Percentiles rank a stretch among this genome's conserved stretches.
Conservation (phyloP, 345 rosid genomes). For the Sisymbrium irio region DNA sequence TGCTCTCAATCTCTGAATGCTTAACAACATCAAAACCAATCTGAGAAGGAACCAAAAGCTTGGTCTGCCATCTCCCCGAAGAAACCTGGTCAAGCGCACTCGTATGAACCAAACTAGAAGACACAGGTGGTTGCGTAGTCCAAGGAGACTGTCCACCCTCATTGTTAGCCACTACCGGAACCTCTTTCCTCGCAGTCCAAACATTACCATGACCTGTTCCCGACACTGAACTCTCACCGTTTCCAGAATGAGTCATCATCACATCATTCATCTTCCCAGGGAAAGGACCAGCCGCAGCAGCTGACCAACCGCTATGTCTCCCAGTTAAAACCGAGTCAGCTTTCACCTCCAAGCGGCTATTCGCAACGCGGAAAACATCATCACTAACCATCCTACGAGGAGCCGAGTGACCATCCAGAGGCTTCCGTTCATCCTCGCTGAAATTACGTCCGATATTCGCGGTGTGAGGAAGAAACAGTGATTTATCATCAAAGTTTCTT, state of each 20-base stretch:
- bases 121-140: conserved; percentile 46
- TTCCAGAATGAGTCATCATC: conserved; percentile 24
- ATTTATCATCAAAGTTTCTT: conserved; percentile 71
- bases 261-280: conserved; percentile 46
- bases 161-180: conserved; percentile 22
- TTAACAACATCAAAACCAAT: conserved; percentile 40
- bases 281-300: conserved; percentile 33
- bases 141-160: conserved; percentile 49
- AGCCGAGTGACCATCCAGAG: conserved; percentile 60
- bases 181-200: conserved; percentile 63
- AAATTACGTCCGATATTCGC: conserved; percentile 68
- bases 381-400: conserved; percentile 63
- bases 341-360: conserved; percentile 45
- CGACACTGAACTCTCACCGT: conserved; percentile 31
- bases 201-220: conserved; percentile 50
- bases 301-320: conserved; percentile 35
- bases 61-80: conserved; percentile 78
- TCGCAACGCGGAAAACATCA: conserved; percentile 44
- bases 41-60: conserved; percentile 47
- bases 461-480: conserved; percentile 54
- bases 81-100: conserved; percentile 73
- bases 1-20: conserved; percentile 43
- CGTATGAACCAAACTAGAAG: conserved; percentile 62
- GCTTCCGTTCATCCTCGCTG: conserved; percentile 83
- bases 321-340: conserved; percentile 42